These are phyloP conservation scores for Hortaea sp. DNA, from an alignment of 2,329 filamentous ascomycete species.

Conservation along the genomic window DNA sequence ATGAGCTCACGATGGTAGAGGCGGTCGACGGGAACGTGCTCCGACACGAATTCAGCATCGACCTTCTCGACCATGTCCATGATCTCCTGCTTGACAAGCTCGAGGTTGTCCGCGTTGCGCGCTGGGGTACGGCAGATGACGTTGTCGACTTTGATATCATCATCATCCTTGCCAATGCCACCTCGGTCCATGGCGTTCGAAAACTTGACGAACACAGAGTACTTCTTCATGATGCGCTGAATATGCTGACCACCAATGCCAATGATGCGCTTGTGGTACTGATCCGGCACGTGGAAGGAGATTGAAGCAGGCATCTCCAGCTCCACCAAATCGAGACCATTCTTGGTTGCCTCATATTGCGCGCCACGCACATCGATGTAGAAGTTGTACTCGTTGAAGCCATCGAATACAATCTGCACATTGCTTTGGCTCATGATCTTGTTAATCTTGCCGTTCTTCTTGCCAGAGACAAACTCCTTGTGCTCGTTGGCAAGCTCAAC, in stretches of 20 bases:
- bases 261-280: constrained; percentile 99
- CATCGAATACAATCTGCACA: constrained; percentile 97
- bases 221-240: constrained; percentile 99
- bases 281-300: constrained; percentile 96
- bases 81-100: constrained; percentile 97
- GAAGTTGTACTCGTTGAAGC: constrained; percentile 99
- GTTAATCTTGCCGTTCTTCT: constrained; percentile 99
- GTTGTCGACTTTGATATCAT: constrained; percentile 97
- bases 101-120: constrained; percentile 90
- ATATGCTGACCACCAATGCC: constrained; percentile 98
- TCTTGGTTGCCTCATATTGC: constrained; percentile 88
- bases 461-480: constrained; percentile 98
- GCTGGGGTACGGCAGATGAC: constrained; percentile 97
- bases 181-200: constrained; percentile 98
- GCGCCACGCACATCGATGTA: constrained; percentile 95
- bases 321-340: constrained; percentile 83
- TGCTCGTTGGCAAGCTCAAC: constrained; percentile 98
- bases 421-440: constrained; percentile 99
- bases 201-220: constrained; percentile 99
- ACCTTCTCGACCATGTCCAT: constrained; percentile 98
- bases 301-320: constrained; percentile 99
- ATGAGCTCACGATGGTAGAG: constrained; percentile 93
- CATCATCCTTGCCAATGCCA: constrained; percentile 86
- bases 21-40: constrained; percentile 86
- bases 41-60: constrained; percentile 92